Percentiles rank a stretch among this genome's conserved stretches.
phyloP scores from a whole-genome alignment of 2,329 filamentous ascomycete genomes.

The Fusarium tuaranense region DNA sequence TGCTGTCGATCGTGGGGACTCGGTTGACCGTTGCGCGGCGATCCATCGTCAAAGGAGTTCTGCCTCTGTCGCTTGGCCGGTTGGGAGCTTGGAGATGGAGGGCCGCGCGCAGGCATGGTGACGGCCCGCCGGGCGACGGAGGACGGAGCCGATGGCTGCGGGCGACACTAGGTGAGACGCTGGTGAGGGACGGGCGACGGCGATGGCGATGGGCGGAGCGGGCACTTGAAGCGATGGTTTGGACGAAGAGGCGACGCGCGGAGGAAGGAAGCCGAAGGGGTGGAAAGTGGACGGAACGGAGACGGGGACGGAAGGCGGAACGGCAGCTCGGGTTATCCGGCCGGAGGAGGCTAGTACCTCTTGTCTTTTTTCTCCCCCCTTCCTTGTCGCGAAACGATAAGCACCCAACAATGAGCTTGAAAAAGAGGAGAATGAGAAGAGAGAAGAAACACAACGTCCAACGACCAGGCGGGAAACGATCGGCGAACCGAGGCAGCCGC shows the following conservation, averaged over 20 bases:
- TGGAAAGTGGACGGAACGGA: slow-evolving; percentile 32
- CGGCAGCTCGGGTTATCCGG: slow-evolving; percentile 33
- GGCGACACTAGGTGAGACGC: slow-evolving; percentile 19
- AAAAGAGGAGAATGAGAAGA: slow-evolving; percentile 11
- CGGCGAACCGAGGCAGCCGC: slow-evolving; percentile 32
- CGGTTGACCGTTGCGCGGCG: slow-evolving; percentile 49
- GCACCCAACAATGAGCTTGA: slow-evolving; percentile 5
- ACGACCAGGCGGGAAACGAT: slow-evolving; percentile 20
- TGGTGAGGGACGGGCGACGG: slow-evolving; percentile 3
- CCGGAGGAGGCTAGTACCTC: slow-evolving; percentile 25
- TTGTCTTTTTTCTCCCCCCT: neutral
- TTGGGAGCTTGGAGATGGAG: slow-evolving; percentile 63
- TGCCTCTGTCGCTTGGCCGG: slow-evolving; percentile 69
- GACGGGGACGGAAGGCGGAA: slow-evolving; percentile 34
- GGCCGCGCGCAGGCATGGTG: slow-evolving; percentile 59
- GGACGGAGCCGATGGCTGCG: slow-evolving; percentile 34
- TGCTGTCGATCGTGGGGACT: slow-evolving; percentile 42
- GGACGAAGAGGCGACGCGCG: slow-evolving; percentile 6
- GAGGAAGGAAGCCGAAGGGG: slow-evolving; percentile 24
- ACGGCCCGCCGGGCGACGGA: slow-evolving; percentile 45
- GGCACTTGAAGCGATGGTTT: slow-evolving; percentile 9
- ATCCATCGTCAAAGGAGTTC: slow-evolving; percentile 62
- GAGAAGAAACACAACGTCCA: neutral
- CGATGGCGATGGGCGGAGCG: slow-evolving; percentile 11
- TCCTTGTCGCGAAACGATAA: slow-evolving; percentile 5